phyloP scores from a whole-genome alignment of 2,329 filamentous ascomycete genomes.

The Trematosphaeria pertusa region DNA sequence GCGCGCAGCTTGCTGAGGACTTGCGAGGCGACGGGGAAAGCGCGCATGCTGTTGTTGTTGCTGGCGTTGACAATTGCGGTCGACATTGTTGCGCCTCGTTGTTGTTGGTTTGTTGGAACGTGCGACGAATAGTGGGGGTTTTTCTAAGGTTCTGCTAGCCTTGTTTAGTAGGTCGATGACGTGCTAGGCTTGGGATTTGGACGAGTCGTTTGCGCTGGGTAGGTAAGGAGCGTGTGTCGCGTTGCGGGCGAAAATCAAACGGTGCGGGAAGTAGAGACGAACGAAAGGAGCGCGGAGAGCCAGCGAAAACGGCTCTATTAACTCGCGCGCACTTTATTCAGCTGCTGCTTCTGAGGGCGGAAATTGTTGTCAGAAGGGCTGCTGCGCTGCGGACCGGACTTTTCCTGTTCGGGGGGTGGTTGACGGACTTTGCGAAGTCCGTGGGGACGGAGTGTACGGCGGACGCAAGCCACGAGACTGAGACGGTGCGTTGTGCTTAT shows the following conservation, averaged over 20 bases:
- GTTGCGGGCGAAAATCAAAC: neutral
- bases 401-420: neutral
- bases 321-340: neutral
- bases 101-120: neutral
- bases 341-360: neutral
- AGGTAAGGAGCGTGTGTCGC: neutral
- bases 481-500: neutral
- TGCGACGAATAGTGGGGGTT: neutral
- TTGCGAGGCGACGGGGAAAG: neutral
- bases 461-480: neutral
- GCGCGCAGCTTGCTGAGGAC: neutral
- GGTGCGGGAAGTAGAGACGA: neutral
- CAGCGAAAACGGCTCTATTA: neutral
- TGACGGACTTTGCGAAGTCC: neutral
- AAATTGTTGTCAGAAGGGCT: neutral
- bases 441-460: neutral
- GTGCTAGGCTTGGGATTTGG: no score
- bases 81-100: conserved; percentile 1
- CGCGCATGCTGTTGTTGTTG: conserved; percentile 1
- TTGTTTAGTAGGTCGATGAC: neutral
- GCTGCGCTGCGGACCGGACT: neutral
- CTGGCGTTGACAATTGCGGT: neutral
- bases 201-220: no score
- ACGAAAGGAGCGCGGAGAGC: neutral
- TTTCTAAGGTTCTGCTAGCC: neutral